Conservation (phyloP, 495 filamentous ascomycete species). For the Lasiosphaeria ovina region DNA sequence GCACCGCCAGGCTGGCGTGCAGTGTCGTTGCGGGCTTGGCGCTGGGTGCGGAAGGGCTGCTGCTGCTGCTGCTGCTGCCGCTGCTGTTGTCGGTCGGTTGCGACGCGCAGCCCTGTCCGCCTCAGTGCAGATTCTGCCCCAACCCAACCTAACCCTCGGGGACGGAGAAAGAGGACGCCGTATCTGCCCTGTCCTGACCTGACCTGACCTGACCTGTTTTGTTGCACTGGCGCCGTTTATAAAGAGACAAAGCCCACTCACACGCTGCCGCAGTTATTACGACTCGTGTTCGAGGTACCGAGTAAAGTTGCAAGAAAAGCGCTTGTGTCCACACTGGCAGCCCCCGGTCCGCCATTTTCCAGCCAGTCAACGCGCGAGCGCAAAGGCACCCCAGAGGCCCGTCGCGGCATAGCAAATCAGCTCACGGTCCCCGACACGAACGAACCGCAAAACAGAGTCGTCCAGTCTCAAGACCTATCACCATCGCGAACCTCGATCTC, state of each 20-base stretch:
- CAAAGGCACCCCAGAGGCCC: constrained; percentile 26
- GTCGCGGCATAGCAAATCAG: constrained; percentile 44
- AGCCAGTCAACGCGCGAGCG: constrained; percentile 36
- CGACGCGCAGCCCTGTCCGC: constrained; percentile 16
- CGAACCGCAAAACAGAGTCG: constrained; percentile 36
- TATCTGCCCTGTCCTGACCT: too few species aligned
- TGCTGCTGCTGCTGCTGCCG: constrained; percentile 6
- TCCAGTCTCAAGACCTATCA: constrained; percentile 46
- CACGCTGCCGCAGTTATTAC: constrained; percentile 23
- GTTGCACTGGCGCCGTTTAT: constrained; percentile 4
- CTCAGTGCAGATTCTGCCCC: background rate
- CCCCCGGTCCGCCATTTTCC: constrained; percentile 20
- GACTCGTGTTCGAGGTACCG: constrained; percentile 8
- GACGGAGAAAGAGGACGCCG: background rate
- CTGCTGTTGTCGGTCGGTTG: background rate
- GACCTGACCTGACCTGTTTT: background rate
- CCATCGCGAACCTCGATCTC: constrained; percentile 32
- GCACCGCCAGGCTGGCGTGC: background rate
- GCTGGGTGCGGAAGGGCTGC: background rate
- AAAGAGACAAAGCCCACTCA: constrained; percentile 24
- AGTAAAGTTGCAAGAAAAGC: background rate
- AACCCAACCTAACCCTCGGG: constrained; percentile 5
- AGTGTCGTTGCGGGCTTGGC: constrained; percentile 1
- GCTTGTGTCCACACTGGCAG: constrained; percentile 22
- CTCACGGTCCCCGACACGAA: constrained; percentile 34